A percentile compares a stretch with the other conserved stretches of the same genome.
These are phyloP conservation scores for Coleophoma eucalyptorum DNA, from an alignment of 2,329 filamentous ascomycete species.

Conservation along the genomic window DNA sequence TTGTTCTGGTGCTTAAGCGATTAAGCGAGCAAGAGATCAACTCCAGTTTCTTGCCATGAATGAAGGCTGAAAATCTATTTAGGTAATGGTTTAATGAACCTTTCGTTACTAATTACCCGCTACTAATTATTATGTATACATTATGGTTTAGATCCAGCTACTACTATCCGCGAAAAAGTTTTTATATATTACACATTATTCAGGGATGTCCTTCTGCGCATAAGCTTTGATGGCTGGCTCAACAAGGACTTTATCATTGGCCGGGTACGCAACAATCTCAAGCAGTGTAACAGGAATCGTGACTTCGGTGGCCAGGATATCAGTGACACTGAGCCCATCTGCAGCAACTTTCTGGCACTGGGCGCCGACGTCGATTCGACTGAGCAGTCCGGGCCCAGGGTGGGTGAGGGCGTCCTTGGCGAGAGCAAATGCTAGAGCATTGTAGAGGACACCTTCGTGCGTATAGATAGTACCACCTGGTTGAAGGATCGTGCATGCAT, in stretches of 20 bases:
- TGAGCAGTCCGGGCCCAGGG: constrained; percentile 35
- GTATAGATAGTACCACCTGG: constrained; percentile 11
- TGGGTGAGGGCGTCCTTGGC: constrained; percentile 45
- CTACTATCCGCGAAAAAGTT: too few relatives aligned
- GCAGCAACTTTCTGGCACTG: constrained; percentile 2
- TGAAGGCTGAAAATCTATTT: too few relatives aligned
- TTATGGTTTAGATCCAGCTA: too few relatives aligned
- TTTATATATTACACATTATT: too few relatives aligned
- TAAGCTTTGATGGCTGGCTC: constrained; percentile 5
- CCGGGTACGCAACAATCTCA: not conserved
- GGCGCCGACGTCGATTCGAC: not conserved
- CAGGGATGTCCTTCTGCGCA: constrained; percentile 1
- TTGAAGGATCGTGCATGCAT: constrained; percentile 28
- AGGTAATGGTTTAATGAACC: too few relatives aligned
- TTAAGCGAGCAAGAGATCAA: too few relatives aligned
- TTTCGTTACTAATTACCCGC: too few relatives aligned
- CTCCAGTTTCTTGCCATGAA: too few relatives aligned
- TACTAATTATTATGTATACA: too few relatives aligned
- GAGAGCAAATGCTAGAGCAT: constrained; percentile 39
- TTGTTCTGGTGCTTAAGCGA: too few relatives aligned
- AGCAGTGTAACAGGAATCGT: not conserved
- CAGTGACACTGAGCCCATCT: not conserved
- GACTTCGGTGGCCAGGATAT: not conserved
- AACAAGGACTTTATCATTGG: not conserved
- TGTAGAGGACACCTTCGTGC: constrained; percentile 46